Conservation (phyloP, 176 grass and related monocot genomes). For the Alloteropsis semialata region DNA sequence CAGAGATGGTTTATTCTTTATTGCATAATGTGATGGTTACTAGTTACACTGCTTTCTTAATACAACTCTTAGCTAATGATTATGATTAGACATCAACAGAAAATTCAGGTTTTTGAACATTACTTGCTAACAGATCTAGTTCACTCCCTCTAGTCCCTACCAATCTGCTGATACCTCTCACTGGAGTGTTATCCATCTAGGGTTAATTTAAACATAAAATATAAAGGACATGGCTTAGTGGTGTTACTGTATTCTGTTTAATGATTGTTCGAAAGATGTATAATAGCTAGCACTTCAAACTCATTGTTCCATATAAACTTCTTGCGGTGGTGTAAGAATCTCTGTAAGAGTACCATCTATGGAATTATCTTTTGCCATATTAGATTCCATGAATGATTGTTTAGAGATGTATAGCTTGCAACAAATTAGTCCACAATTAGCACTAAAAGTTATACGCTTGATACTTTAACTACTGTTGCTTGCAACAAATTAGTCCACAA, state of each 20-base stretch:
- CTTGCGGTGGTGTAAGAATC: background rate
- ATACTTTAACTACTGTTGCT: background rate
- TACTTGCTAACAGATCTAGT: constrained; percentile 17
- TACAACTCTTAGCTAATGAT: background rate
- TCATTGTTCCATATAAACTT: constrained; percentile 6
- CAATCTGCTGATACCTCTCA: background rate
- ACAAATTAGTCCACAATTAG: constrained; percentile 3
- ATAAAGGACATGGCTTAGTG: background rate
- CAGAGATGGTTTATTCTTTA: constrained; percentile 20
- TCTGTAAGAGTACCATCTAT: background rate
- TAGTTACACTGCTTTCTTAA: background rate
- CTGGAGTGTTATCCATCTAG: background rate
- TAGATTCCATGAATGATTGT: background rate
- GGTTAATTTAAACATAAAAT: constrained; percentile 8
- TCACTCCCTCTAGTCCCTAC: background rate
- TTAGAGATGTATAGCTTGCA: background rate
- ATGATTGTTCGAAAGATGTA: background rate
- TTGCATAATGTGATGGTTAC: background rate
- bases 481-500: background rate
- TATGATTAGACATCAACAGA: background rate
- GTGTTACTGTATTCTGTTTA: background rate
- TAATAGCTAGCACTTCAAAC: background rate
- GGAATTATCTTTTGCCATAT: too few relatives aligned
- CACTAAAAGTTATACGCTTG: background rate
- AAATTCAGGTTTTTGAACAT: background rate